Percentiles rank a stretch among this genome's conserved stretches.
phyloP scores from a whole-genome alignment of 352 stramenopile species.

The Globisporangium paroecandrum region DNA sequence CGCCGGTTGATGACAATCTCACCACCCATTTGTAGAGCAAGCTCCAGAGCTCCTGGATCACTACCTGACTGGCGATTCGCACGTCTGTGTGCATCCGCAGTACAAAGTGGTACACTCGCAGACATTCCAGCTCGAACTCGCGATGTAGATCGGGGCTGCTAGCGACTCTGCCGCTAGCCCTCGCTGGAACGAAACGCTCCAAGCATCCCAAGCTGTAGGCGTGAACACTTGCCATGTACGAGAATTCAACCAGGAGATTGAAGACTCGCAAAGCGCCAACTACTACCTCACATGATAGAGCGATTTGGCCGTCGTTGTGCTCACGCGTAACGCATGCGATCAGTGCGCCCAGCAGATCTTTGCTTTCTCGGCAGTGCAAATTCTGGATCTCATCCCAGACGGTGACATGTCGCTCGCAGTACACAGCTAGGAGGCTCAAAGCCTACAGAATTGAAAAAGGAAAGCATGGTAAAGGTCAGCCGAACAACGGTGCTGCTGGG shows the following conservation, averaged over 20 bases:
- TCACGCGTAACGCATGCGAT: neutral
- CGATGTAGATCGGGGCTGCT: neutral
- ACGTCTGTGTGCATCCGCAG: neutral
- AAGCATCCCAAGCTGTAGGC: constrained; percentile 1
- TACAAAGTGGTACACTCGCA: constrained; percentile 1
- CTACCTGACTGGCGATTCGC: neutral
- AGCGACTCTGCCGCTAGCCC: too few species aligned
- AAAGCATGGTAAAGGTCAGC: neutral
- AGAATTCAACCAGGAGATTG: constrained; percentile 11
- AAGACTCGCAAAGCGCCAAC: constrained; percentile 1
- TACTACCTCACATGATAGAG: neutral
- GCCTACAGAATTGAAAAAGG: neutral
- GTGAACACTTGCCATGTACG: neutral
- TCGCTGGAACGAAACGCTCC: neutral
- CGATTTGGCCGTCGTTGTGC: neutral
- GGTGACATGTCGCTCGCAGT: constrained; percentile 2
- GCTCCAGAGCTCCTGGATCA: constrained; percentile 1
- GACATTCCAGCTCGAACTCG: constrained; percentile 3
- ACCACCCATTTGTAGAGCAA: constrained; percentile 1
- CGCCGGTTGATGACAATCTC: neutral
- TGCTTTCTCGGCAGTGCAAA: neutral
- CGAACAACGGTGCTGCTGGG: neutral
- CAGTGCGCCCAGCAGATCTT: constrained; percentile 6
- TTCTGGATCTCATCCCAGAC: constrained; percentile 3
- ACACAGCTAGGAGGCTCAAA: neutral